Evolutionary conservation across 345 rosid genomes (phyloP).

Genomic region (Rhodamnia argentea): DNA sequence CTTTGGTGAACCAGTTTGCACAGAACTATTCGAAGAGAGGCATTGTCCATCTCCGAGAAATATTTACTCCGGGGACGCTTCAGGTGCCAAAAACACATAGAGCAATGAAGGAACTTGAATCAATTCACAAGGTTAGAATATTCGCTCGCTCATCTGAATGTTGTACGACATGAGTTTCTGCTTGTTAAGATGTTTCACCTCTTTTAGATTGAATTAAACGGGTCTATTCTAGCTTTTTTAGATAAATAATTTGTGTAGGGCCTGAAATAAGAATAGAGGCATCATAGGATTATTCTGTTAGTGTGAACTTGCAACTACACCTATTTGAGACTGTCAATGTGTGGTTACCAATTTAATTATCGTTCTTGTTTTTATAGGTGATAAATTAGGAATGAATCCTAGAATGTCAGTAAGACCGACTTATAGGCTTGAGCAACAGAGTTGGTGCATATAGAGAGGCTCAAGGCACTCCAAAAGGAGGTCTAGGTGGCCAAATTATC

Average conservation of each 20-base stretch:
- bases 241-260: neutral
- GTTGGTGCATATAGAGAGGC: neutral
- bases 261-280: neutral
- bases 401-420: neutral
- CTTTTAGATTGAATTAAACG: neutral
- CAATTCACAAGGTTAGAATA: conserved; percentile 73
- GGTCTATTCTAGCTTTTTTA: neutral
- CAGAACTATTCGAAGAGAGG: conserved; percentile 53
- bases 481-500: neutral
- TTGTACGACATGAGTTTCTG: neutral
- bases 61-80: conserved; percentile 62
- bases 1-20: conserved; percentile 52
- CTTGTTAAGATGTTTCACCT: neutral
- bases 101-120: conserved; percentile 79
- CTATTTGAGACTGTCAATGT: neutral
- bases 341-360: neutral
- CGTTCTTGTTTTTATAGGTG: neutral
- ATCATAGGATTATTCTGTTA: neutral
- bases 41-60: conserved; percentile 67
- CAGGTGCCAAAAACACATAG: conserved; percentile 55
- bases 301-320: neutral
- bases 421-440: neutral
- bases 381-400: neutral
- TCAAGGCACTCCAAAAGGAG: neutral
- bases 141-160: neutral